phyloP scores from a whole-genome alignment of 768 basidiomycete genomes.

The Gloeostereum incarnatum region DNA sequence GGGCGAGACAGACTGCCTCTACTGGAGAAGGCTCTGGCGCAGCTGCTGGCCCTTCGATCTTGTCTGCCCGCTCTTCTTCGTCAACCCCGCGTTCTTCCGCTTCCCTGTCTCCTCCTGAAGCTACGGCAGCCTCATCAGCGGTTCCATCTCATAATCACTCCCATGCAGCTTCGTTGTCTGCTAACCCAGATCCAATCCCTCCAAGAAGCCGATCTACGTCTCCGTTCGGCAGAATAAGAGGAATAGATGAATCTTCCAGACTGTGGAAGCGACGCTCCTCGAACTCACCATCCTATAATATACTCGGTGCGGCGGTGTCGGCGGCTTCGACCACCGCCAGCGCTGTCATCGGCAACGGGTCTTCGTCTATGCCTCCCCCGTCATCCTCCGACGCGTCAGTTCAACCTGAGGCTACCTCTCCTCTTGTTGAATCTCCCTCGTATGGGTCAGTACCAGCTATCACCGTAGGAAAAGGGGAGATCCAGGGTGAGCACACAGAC shows the following conservation, averaged over 20 bases:
- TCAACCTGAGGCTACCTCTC: constrained; percentile 10
- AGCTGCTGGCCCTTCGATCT: constrained; percentile 14
- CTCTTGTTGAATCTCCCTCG: not conserved
- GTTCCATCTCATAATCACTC: constrained; percentile 10
- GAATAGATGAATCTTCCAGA: not conserved
- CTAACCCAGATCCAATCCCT: constrained; percentile 3
- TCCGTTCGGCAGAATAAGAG: constrained; percentile 1
- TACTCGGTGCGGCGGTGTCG: constrained; percentile 28
- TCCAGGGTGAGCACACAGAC: no score
- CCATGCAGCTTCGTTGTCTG: constrained; percentile 5
- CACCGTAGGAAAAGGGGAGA: no score
- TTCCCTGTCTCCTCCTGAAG: constrained; percentile 12
- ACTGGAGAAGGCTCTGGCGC: constrained; percentile 15
- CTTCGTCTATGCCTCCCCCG: not conserved
- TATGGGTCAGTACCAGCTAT: not conserved
- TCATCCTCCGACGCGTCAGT: not conserved
- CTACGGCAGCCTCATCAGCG: constrained; percentile 16
- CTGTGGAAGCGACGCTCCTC: constrained; percentile 20
- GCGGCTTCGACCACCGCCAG: constrained; percentile 13
- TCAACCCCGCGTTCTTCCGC: constrained; percentile 17
- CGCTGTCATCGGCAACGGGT: constrained; percentile 8
- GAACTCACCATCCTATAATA: constrained; percentile 33
- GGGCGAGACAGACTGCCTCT: constrained; percentile 34
- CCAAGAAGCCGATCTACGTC: constrained; percentile 7
- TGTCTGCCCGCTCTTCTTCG: constrained; percentile 17